Conservation (phyloP, 108 stramenopile genomes). For the Discostella pseudostelligera region DNA sequence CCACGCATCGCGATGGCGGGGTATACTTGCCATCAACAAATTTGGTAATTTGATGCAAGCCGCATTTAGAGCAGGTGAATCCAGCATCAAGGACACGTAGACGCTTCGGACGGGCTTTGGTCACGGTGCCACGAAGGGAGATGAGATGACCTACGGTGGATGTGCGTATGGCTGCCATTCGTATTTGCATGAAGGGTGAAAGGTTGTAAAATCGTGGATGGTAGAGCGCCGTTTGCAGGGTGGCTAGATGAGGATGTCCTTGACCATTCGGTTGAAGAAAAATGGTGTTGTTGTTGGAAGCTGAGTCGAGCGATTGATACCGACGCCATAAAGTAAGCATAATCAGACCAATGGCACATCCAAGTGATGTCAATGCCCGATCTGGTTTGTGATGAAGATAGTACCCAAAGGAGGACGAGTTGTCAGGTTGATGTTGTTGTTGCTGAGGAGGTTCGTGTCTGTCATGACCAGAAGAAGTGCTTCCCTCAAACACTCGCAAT, state of each 20-base stretch:
- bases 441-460: not conserved
- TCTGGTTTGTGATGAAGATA: conserved; percentile 46
- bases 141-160: conserved; percentile 54
- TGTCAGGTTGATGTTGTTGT: conserved; percentile 1
- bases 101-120: conserved; percentile 89
- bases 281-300: not conserved
- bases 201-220: conserved; percentile 44
- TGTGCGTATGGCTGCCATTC: conserved; percentile 41
- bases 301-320: conserved; percentile 7
- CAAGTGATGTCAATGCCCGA: conserved; percentile 39
- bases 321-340: conserved; percentile 38
- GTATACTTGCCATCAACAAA: conserved; percentile 73
- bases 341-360: conserved; percentile 45
- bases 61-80: conserved; percentile 90
- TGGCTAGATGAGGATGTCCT: conserved; percentile 26
- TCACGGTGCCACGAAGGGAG: conserved; percentile 87
- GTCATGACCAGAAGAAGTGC: not conserved
- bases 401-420: conserved; percentile 25
- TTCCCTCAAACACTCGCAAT: conserved; percentile 19
- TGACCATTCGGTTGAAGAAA: conserved; percentile 16
- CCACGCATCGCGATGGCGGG: conserved; percentile 72
- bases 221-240: conserved; percentile 29
- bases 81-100: conserved; percentile 81
- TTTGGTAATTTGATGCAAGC: conserved; percentile 44
- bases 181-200: conserved; percentile 21